Percentiles rank a stretch among this genome's conserved stretches.
Evolutionary conservation across 129 eudicot genomes (phyloP).

Genomic region (Pseudognaphalium luteoalbum): DNA sequence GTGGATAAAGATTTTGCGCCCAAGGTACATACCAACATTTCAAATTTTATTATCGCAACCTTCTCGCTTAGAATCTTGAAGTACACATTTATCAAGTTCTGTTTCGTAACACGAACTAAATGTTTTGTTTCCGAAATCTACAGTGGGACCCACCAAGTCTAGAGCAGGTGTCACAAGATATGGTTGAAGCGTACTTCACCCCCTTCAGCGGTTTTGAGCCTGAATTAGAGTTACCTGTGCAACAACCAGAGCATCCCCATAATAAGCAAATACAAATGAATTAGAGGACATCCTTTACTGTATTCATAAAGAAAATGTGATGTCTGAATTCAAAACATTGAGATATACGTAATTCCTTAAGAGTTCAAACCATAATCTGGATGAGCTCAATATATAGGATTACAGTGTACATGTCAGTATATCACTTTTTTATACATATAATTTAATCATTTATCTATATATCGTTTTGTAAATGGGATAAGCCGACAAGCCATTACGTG

Average conservation of each 20-base stretch:
- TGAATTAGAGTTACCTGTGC: neutral
- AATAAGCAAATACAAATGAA: neutral
- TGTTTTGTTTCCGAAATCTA: neutral
- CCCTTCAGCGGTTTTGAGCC: neutral
- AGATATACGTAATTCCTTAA: too few relatives aligned
- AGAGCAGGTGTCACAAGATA: conserved; percentile 8
- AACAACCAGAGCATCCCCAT: neutral
- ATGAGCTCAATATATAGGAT: too few relatives aligned
- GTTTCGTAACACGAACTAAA: neutral
- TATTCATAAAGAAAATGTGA: neutral
- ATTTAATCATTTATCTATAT: too few relatives aligned
- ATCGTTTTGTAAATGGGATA: neutral
- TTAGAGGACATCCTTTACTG: neutral
- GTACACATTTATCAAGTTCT: neutral
- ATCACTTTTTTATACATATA: too few relatives aligned
- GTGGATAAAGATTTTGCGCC: conserved; percentile 18
- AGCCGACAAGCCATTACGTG: neutral
- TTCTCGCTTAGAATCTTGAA: neutral
- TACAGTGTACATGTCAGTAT: too few relatives aligned
- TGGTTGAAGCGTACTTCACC: neutral
- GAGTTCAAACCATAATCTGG: too few relatives aligned
- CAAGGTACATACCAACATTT: conserved; percentile 11
- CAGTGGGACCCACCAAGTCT: conserved; percentile 14
- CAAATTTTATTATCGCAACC: neutral
- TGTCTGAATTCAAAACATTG: neutral